Base-by-base conservation (phyloP, 2,329 filamentous ascomycete species). In the Fusarium sororula region DNA sequence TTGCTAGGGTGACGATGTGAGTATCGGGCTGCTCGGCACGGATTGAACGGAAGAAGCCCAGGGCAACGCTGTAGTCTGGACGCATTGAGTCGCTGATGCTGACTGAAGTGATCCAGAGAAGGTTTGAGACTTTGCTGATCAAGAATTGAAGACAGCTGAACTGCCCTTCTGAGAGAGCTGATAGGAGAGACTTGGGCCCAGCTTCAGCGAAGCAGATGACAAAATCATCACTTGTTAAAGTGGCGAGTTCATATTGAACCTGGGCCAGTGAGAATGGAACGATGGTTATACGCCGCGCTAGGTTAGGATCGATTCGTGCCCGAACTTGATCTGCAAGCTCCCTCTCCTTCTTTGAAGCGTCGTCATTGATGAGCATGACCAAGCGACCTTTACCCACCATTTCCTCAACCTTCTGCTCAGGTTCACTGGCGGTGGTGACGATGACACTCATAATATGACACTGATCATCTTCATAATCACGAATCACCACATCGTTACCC, bases 251-350 rank as follows among this genome's bases (percentile, higher is more conserved):
- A 0, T 5, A 11, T 1, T 17, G 22, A 20, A 53, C 7, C 4
- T 12, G 1, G 14, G 3, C 18, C 0, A 12, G 10, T 0, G 57
- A 28, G 0, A 63, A 48, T 9, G 42, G 1, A 13, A 41, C 3
- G 1, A 48, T 1, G 1, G 4, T 17, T 15, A 6, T 1, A 35
- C 3, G 5, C 2, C 11, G 26, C 3, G 22, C 17, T 1, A 5
- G 1, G 1, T 7, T 15, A 1, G 41, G 26, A 5, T 35, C 22
- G 1, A 58, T 0, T 3, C 10, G 22, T 6, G 0, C 5, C 1
- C 3, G 26, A 17, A 63, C 18, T 0, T 26, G 22, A 6, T 41
- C n/a, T 11, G 42, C 53, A 7, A 59, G 35, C 11, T n/a, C 18
- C 20, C 4, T 48, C 10, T 58, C 26, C 2, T 13, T 17, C 7